phyloP scores from a whole-genome alignment of 2,329 filamentous ascomycete genomes.

The Calonectria naviculata region DNA sequence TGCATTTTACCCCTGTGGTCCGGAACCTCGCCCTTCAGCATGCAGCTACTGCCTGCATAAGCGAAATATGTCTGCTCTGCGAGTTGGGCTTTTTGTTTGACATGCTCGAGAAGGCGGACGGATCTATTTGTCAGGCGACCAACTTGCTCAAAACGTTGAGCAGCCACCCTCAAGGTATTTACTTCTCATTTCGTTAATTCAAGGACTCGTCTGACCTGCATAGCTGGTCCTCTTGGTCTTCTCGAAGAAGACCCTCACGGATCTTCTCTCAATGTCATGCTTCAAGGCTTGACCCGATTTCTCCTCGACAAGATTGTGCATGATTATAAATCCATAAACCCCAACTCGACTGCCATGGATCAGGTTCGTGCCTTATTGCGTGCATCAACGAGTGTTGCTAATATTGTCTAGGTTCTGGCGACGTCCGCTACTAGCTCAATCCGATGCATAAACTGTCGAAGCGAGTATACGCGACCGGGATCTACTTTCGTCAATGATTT shows the following conservation, averaged over 20 bases:
- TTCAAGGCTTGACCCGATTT: constrained; percentile 89
- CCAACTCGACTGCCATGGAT: constrained; percentile 74
- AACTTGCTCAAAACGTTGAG: constrained; percentile 93
- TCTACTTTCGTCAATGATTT: constrained; percentile 88
- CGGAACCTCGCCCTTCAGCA: constrained; percentile 91
- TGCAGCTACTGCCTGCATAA: constrained; percentile 84
- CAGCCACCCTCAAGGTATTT: constrained; percentile 77
- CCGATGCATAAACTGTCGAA: constrained; percentile 86
- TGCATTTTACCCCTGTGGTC: constrained; percentile 89
- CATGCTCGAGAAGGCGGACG: constrained; percentile 96
- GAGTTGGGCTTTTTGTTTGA: constrained; percentile 97
- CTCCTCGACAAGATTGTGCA: constrained; percentile 83
- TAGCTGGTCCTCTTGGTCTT: constrained; percentile 79
- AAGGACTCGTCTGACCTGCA: constrained; percentile 31
- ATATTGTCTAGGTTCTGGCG: constrained; percentile 61
- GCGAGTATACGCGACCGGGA: constrained; percentile 84
- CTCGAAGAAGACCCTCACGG: constrained; percentile 85
- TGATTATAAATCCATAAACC: constrained; percentile 78
- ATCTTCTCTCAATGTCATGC: constrained; percentile 80
- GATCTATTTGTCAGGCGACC: constrained; percentile 94
- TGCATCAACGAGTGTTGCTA: background rate
- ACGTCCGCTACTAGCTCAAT: constrained; percentile 80
- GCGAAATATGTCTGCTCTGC: constrained; percentile 88
- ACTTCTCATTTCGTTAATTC: background rate
- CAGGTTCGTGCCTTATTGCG: constrained; percentile 56